These are phyloP conservation scores for Pleurotus cornucopiae DNA, from an alignment of 768 basidiomycete genomes.

Conservation along the genomic window DNA sequence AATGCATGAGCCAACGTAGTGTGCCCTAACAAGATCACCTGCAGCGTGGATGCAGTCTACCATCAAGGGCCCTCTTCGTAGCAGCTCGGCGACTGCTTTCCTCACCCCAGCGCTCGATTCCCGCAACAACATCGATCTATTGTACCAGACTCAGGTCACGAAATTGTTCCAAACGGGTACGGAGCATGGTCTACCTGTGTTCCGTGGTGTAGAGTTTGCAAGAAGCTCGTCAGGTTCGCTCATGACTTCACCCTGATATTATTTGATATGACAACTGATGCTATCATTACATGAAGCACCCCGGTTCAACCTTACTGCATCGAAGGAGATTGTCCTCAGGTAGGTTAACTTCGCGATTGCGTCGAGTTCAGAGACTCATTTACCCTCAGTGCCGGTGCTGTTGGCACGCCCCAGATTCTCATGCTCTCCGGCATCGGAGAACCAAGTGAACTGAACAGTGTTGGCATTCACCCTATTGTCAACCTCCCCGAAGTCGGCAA, in stretches of 20 bases:
- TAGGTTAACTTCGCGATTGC: not conserved
- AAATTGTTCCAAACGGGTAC: constrained; percentile 19
- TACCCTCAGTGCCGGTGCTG: constrained; percentile 17
- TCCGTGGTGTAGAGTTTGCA: constrained; percentile 19
- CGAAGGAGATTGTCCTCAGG: constrained; percentile 19
- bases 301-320: constrained; percentile 10
- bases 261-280: not conserved
- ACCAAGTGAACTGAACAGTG: not conserved
- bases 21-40: too few species aligned
- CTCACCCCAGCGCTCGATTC: constrained; percentile 20
- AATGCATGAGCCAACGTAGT: not conserved
- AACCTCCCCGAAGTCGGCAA: constrained; percentile 20
- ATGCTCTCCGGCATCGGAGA: constrained; percentile 24
- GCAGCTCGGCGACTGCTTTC: constrained; percentile 33
- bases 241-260: not conserved
- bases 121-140: constrained; percentile 31
- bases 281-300: not conserved
- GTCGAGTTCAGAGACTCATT: too few species aligned
- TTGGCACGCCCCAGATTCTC: constrained; percentile 23
- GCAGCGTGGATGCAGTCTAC: constrained; percentile 29
- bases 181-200: constrained; percentile 10
- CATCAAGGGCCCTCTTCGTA: constrained; percentile 25
- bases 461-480: constrained; percentile 14
- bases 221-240: constrained; percentile 6
- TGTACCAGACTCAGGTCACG: constrained; percentile 27